phyloP scores from a whole-genome alignment of 805 yeast genomes.

The Saturnispora saitoi region DNA sequence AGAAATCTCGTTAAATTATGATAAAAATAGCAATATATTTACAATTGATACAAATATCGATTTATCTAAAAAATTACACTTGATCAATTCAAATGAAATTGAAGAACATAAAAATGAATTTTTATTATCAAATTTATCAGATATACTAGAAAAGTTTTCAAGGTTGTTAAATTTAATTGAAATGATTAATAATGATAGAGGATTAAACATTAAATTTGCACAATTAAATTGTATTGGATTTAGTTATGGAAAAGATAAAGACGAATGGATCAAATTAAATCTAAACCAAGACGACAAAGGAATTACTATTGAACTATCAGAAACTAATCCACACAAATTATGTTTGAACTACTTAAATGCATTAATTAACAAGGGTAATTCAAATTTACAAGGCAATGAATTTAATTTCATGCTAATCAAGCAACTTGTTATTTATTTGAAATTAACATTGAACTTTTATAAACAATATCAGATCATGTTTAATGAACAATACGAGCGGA shows the following conservation, averaged over 20 bases:
- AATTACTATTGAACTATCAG: slow-evolving; percentile 22
- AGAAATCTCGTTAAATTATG: slow-evolving; percentile 19
- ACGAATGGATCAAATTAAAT: slow-evolving; percentile 23
- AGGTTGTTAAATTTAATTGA: slow-evolving; percentile 24
- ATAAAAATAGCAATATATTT: slow-evolving; percentile 23
- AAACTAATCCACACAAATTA: slow-evolving; percentile 24
- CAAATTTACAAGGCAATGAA: slow-evolving; percentile 8
- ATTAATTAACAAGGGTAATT: slow-evolving; percentile 9
- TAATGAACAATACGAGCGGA: slow-evolving; percentile 12
- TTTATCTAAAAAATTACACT: slow-evolving; percentile 16
- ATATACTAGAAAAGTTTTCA: slow-evolving; percentile 24
- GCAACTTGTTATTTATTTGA: slow-evolving; percentile 23
- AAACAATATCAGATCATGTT: slow-evolving; percentile 15
- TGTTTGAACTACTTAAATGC: slow-evolving; percentile 22
- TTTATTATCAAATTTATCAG: slow-evolving; percentile 19
- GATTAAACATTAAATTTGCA: slow-evolving; percentile 22
- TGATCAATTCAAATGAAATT: neutral
- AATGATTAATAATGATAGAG: slow-evolving; percentile 22
- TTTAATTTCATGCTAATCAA: slow-evolving; percentile 19
- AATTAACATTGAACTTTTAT: slow-evolving; percentile 25
- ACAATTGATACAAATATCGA: slow-evolving; percentile 24
- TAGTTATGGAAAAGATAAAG: slow-evolving; percentile 23
- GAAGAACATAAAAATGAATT: slow-evolving; percentile 2
- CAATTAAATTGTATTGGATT: slow-evolving; percentile 24
- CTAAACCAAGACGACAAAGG: slow-evolving; percentile 18